A percentile compares a stretch with the other conserved stretches of the same genome.
These are phyloP conservation scores for Cyphellophora attinorum DNA, from an alignment of 2,329 filamentous ascomycete species.

Conservation along the genomic window DNA sequence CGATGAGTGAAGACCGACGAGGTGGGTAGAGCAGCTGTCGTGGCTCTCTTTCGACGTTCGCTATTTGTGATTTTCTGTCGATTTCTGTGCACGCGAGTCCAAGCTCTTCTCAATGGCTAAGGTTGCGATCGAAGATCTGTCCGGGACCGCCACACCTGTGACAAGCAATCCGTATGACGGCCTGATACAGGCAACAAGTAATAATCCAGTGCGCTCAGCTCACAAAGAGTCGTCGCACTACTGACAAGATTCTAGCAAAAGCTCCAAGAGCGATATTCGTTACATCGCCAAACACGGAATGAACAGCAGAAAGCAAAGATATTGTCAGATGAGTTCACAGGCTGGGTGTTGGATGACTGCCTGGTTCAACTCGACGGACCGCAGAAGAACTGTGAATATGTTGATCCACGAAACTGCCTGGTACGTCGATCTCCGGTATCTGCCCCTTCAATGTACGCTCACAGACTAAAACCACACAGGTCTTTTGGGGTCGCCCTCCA, in stretches of 20 bases:
- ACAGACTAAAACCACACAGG: too few species aligned
- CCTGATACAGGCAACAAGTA: conserved; percentile 57
- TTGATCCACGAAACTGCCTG: conserved; percentile 70
- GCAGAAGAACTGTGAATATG: conserved; percentile 55
- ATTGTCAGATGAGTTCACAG: conserved; percentile 52
- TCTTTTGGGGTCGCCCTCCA: conserved; percentile 81
- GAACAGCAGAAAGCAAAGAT: conserved; percentile 66
- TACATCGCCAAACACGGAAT: conserved; percentile 68
- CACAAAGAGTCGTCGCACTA: background rate
- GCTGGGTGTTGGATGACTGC: conserved; percentile 67
- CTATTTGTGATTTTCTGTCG: background rate
- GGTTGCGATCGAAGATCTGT: conserved; percentile 26
- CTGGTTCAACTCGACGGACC: conserved; percentile 60
- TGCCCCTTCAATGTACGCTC: too few species aligned
- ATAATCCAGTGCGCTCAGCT: conserved; percentile 50
- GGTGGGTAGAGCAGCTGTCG: too few species aligned
- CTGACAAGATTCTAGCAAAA: conserved; percentile 38
- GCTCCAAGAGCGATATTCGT: conserved; percentile 63
- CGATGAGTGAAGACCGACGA: too few species aligned
- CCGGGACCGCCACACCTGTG: conserved; percentile 21
- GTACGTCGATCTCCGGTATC: too few species aligned
- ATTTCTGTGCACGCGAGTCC: background rate
- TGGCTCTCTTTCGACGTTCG: too few species aligned
- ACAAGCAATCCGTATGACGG: conserved; percentile 66
- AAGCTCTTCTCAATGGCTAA: conserved; percentile 18